A percentile compares a stretch with the other conserved stretches of the same genome.
Evolutionary conservation across 1,139 yeast genomes (phyloP).

Genomic region (Saccharomyces pastorianus): DNA sequence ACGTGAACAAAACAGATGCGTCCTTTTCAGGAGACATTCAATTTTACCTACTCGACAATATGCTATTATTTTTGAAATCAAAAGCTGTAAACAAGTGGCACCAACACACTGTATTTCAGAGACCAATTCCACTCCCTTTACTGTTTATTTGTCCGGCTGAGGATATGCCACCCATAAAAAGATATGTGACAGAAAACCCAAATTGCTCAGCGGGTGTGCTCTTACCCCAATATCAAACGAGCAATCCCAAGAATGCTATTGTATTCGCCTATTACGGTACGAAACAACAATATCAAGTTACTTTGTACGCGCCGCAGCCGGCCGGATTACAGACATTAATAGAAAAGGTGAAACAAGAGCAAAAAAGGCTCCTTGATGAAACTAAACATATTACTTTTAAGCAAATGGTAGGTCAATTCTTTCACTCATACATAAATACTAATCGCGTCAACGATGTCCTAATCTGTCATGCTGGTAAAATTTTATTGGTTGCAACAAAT

Average conservation of each 20-base stretch:
- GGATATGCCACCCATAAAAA: conserved; percentile 60
- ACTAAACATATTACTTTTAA: conserved; percentile 28
- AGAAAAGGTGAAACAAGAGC: conserved; percentile 74
- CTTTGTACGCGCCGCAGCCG: conserved; percentile 55
- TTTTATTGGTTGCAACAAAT: background rate
- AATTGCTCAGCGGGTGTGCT: conserved; percentile 39
- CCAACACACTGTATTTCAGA: conserved; percentile 81
- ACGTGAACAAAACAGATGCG: conserved; percentile 27
- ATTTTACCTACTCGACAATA: conserved; percentile 81
- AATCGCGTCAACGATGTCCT: conserved; percentile 1
- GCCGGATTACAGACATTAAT: conserved; percentile 74
- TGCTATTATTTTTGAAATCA: conserved; percentile 74
- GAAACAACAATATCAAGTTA: conserved; percentile 57
- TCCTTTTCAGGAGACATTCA: conserved; percentile 50
- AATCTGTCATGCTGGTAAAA: background rate
- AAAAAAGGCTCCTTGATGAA: conserved; percentile 57
- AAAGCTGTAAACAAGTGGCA: conserved; percentile 86
- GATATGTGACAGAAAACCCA: conserved; percentile 33
- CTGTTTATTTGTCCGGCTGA: conserved; percentile 69
- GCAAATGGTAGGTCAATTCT: background rate
- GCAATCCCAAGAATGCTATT: conserved; percentile 33
- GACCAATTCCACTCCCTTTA: conserved; percentile 86
- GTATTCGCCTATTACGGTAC: conserved; percentile 47
- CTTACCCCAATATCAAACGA: conserved; percentile 20
- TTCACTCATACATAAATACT: background rate